Conservation (phyloP, 2,329 filamentous ascomycete species). For the Nakataea oryzae region DNA sequence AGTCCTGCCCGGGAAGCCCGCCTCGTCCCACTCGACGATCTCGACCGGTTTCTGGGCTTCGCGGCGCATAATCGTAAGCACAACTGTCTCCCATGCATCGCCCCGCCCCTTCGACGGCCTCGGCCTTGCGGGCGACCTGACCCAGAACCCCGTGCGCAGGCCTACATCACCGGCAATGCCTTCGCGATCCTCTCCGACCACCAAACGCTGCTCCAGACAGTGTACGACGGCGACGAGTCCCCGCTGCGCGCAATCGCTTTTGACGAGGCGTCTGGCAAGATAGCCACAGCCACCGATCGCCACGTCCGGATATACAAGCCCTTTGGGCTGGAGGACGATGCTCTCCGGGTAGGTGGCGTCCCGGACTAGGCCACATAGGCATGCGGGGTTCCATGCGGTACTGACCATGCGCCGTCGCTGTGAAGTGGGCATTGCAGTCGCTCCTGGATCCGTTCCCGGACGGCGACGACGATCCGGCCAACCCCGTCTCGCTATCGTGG, state of each 20-base stretch:
- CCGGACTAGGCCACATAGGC: too few relatives aligned
- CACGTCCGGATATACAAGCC: conserved; percentile 72
- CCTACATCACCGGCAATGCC: conserved; percentile 82
- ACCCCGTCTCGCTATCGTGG: conserved; percentile 60
- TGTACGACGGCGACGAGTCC: conserved; percentile 69
- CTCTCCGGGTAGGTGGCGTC: conserved; percentile 39
- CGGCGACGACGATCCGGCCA: conserved; percentile 26
- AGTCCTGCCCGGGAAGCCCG: conserved; percentile 36
- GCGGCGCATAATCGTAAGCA: conserved; percentile 21
- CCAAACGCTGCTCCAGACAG: conserved; percentile 71
- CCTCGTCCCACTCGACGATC: conserved; percentile 34
- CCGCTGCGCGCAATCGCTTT: conserved; percentile 66
- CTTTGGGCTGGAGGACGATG: conserved; percentile 57
- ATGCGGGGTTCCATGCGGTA: not conserved
- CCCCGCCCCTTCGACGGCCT: not conserved
- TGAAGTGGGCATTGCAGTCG: conserved; percentile 54
- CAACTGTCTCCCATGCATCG: not conserved
- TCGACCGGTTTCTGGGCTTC: conserved; percentile 34
- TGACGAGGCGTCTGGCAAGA: conserved; percentile 74
- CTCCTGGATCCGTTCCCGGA: conserved; percentile 35
- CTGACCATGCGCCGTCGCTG: conserved; percentile 1
- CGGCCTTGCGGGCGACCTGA: not conserved
- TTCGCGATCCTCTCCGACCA: conserved; percentile 73
- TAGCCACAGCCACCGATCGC: conserved; percentile 61
- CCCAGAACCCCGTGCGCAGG: conserved; percentile 31